phyloP scores from a whole-genome alignment of 106 monocot genomes.

The Posidonia australis region DNA sequence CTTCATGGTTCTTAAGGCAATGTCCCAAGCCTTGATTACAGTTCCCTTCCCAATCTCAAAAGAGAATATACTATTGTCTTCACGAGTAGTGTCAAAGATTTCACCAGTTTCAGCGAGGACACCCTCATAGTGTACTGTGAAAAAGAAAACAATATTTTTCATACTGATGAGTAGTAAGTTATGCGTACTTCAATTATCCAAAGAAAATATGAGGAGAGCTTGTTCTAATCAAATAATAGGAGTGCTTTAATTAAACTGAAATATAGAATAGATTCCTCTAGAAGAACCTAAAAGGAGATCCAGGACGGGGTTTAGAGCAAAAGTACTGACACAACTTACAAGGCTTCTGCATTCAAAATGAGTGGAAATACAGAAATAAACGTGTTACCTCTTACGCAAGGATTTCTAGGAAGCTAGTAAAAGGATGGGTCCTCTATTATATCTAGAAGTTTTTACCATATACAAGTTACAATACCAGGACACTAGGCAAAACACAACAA shows the following conservation, averaged over 20 bases:
- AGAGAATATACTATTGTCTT: conserved; percentile 86
- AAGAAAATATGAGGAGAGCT: neutral
- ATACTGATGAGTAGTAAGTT: neutral
- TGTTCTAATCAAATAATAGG: too few species aligned
- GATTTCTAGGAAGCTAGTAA: too few species aligned
- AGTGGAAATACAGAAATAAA: too few species aligned
- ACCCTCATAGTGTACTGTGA: conserved; percentile 91
- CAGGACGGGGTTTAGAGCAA: too few species aligned
- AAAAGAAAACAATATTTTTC: neutral
- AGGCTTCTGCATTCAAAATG: too few species aligned
- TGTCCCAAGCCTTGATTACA: conserved; percentile 94
- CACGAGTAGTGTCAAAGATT: conserved; percentile 88
- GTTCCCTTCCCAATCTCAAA: conserved; percentile 77
- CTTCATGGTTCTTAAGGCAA: conserved; percentile 94
- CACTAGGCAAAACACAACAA: neutral
- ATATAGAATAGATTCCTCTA: too few species aligned
- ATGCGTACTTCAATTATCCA: neutral
- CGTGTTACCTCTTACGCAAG: too few species aligned
- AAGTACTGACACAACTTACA: too few species aligned
- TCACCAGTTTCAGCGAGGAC: conserved; percentile 79
- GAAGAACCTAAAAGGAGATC: too few species aligned
- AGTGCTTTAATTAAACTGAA: too few species aligned
- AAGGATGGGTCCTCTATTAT: neutral
- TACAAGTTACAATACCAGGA: neutral
- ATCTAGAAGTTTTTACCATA: neutral